Evolutionary conservation across 1,139 yeast species (phyloP).

Genomic region (Entelexis sorbosivorans): DNA sequence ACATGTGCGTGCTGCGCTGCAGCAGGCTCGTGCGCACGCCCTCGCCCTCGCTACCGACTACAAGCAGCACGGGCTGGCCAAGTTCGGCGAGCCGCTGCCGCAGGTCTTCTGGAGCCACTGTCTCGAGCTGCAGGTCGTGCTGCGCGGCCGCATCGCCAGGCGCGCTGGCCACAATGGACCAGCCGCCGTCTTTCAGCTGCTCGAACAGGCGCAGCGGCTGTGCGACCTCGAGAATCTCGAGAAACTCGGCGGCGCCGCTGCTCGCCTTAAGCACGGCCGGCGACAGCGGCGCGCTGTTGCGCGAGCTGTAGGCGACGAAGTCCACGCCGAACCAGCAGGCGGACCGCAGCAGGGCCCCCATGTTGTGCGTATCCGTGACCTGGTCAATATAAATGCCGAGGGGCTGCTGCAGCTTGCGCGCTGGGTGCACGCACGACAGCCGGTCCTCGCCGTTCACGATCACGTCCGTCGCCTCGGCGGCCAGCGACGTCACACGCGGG

Average conservation of each 20-base stretch:
- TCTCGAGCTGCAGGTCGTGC: constrained; percentile 25
- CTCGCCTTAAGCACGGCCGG: constrained; percentile 74
- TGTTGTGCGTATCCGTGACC: constrained; percentile 78
- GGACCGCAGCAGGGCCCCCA: constrained; percentile 76
- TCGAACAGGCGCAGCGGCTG: constrained; percentile 57
- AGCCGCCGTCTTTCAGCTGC: constrained; percentile 44
- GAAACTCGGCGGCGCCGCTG: constrained; percentile 76
- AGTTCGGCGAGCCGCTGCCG: constrained; percentile 34
- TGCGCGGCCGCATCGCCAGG: constrained; percentile 9
- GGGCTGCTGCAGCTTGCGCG: constrained; percentile 28
- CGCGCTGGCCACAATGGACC: constrained; percentile 62
- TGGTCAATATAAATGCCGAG: constrained; percentile 71
- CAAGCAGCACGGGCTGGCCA: constrained; percentile 52
- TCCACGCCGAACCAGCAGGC: constrained; percentile 82
- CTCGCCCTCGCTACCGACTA: constrained; percentile 74
- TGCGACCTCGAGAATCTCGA: constrained; percentile 48
- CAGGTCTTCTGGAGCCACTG: constrained; percentile 31
- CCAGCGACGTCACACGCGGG: constrained; percentile 1
- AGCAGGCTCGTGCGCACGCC: constrained; percentile 64
- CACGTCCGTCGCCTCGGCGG: background rate
- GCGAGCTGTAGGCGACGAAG: constrained; percentile 58
- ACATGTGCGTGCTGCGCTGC: constrained; percentile 51
- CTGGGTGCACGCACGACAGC: background rate
- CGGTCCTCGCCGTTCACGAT: constrained; percentile 6
- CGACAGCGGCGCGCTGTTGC: constrained; percentile 61